Evolutionary conservation across 208 protist genomes (phyloP).

Genomic region (Leishmania gerbilli): DNA sequence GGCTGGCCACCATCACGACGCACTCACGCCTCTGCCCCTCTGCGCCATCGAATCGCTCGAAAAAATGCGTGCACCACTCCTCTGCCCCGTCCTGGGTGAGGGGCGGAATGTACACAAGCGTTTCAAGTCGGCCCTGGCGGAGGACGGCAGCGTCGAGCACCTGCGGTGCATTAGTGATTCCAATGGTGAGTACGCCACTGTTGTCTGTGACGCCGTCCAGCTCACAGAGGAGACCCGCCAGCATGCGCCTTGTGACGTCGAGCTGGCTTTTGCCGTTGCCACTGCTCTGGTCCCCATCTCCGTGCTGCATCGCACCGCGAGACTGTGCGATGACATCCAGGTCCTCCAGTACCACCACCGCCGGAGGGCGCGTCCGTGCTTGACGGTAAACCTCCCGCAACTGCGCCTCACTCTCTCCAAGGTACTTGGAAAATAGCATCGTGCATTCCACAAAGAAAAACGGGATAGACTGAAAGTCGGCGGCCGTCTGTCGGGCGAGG

Average conservation of each 20-base stretch:
- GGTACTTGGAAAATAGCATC: constrained; percentile 85
- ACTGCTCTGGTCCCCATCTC: constrained; percentile 7
- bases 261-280: constrained; percentile 29
- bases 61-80: constrained; percentile 62
- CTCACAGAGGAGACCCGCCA: constrained; percentile 97
- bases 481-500: constrained; percentile 42
- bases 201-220: constrained; percentile 95
- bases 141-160: constrained; percentile 95
- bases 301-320: constrained; percentile 41
- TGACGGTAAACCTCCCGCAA: constrained; percentile 76
- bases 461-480: constrained; percentile 36
- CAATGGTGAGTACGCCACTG: constrained; percentile 92
- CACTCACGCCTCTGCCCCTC: constrained; percentile 8
- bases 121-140: constrained; percentile 94
- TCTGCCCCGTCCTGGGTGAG: constrained; percentile 47
- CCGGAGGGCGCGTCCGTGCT: constrained; percentile 60
- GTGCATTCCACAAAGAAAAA: constrained; percentile 81
- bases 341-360: constrained; percentile 87
- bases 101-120: constrained; percentile 64
- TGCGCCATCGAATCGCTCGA: constrained; percentile 44
- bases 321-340: constrained; percentile 80
- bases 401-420: constrained; percentile 89
- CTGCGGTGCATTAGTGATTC: constrained; percentile 72
- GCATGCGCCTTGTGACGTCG: constrained; percentile 82
- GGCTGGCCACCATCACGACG: constrained; percentile 30